Evolutionary conservation across 1,284 basidiomycete genomes (phyloP).

Genomic region (Melampsora americana): DNA sequence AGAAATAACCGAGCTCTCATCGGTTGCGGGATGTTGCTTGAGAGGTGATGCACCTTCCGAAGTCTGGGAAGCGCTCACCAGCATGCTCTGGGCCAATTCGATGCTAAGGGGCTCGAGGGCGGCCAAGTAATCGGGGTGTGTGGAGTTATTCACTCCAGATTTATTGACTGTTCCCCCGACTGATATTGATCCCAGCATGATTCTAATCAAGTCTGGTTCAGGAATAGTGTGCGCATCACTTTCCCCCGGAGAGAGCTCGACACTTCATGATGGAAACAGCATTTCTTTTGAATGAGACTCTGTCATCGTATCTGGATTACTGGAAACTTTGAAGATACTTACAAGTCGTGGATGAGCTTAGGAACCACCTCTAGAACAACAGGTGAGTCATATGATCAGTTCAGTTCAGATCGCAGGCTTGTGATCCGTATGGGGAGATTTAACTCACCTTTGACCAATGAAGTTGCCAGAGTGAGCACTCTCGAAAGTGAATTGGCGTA

Average conservation of each 20-base stretch:
- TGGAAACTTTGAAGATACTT: not conserved
- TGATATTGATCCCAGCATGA: conserved; percentile 24
- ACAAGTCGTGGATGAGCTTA: conserved; percentile 31
- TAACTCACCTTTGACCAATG: conserved; percentile 14
- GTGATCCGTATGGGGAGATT: not conserved
- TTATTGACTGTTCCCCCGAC: conserved; percentile 31
- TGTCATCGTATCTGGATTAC: not conserved
- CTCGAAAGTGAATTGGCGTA: conserved; percentile 30
- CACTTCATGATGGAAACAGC: not conserved
- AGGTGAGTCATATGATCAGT: not conserved
- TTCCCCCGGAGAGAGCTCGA: conserved; percentile 20
- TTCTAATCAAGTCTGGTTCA: conserved; percentile 36
- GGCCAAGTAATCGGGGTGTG: conserved; percentile 31
- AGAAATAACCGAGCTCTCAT: too few relatives aligned
- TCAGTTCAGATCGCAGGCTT: not conserved
- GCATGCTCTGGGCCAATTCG: not conserved
- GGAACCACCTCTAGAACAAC: conserved; percentile 20
- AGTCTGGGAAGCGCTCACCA: not conserved
- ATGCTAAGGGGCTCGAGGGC: conserved; percentile 24
- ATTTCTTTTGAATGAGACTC: not conserved
- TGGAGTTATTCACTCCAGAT: conserved; percentile 8
- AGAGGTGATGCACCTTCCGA: not conserved
- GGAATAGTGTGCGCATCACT: conserved; percentile 10
- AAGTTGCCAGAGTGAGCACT: not conserved
- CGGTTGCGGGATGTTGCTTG: not conserved